Base-by-base conservation (phyloP, 768 basidiomycete genomes). In the Naganishia vishniacii region DNA sequence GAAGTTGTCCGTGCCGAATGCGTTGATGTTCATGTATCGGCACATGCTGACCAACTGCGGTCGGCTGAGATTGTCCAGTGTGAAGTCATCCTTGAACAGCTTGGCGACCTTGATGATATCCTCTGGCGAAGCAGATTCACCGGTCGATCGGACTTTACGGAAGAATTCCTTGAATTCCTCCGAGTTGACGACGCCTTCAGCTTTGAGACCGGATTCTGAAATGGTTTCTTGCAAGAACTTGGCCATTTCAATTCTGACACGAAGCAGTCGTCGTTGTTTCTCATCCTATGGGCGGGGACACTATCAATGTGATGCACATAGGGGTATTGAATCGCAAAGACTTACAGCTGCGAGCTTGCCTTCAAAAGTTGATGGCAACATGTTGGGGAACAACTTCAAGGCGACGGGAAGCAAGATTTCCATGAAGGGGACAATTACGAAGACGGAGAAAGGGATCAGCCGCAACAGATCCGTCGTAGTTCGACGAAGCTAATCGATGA, bases 81-180 rank as follows among this genome's bases (percentile, higher is more conserved):
- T 98, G 67, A 98, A 83, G 75, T 99, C 95, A 70, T 97, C 92
- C 74, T 98, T 90, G 78, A 99, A 99, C 26, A 98, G 83, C 72
- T 91, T 91, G 61, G 95, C 93, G 37, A 98, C 95, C 72, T 86
- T 89, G 81, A 94, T 85, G 68, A 99, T 83, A 70, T 99, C 94
- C 68, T 84, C 78, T 1, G 86, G 82, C 0, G 91, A 91, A 15
- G 95, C 94, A 0, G 85, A 83, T 81, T 97, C 95, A 49, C 95
- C 95, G 0, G 94, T 98, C 4, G 90, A 89, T 58, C 95, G 88
- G 59, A 90, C 91, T 80, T 98, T 98, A 74, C 91, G 85, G 86
- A 99, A 99, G 81, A 99, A 99, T 78, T 94, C 91, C 75, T 97
- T 97, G 84, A 99, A 99, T 42, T 91, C 89, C 61, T 95, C 93